Evolutionary conservation across 225 moss, liverwort and hornwort genomes (phyloP).

Genomic region (Thuidium tamariscinum): DNA sequence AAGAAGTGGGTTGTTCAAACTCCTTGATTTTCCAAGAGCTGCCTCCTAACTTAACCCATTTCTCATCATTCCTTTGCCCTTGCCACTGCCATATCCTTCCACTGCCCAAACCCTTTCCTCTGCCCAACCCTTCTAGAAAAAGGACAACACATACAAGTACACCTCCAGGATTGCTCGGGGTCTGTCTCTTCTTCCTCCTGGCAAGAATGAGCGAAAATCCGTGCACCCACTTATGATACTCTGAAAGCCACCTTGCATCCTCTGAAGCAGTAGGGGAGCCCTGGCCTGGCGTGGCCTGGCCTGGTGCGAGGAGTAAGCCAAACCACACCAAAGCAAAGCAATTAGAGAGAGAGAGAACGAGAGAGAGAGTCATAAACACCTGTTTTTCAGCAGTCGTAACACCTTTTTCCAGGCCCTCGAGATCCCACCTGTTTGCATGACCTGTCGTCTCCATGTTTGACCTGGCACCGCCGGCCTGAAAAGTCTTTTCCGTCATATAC

Average conservation of each 20-base stretch:
- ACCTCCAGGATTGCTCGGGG: neutral
- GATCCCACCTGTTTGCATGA: slow-evolving; percentile 4
- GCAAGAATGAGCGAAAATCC: slow-evolving; percentile 8
- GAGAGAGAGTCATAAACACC: neutral
- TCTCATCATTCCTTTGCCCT: neutral
- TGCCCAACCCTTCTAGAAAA: neutral
- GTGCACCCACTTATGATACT: neutral
- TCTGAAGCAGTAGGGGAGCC: neutral
- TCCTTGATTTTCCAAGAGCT: neutral
- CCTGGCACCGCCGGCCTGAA: slow-evolving; percentile 8
- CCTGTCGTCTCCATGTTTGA: neutral
- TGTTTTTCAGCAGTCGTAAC: neutral
- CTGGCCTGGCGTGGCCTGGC: neutral
- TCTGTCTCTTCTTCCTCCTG: neutral
- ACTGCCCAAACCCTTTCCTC: neutral
- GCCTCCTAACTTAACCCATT: neutral
- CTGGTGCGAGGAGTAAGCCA: neutral
- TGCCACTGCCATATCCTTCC: neutral
- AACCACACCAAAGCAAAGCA: slow-evolving; percentile 8
- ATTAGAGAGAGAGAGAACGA: no score
- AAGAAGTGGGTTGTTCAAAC: neutral
- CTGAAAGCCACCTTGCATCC: slow-evolving; percentile 3
- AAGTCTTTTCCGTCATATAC: slow-evolving; percentile 3
- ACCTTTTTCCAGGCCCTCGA: neutral
- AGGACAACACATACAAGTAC: slow-evolving; percentile 37